A percentile compares a stretch with the other conserved stretches of the same genome.
These are phyloP conservation scores for Debaryomyces subglobosus DNA, from an alignment of 1,139 yeast genomes.

Conservation along the genomic window DNA sequence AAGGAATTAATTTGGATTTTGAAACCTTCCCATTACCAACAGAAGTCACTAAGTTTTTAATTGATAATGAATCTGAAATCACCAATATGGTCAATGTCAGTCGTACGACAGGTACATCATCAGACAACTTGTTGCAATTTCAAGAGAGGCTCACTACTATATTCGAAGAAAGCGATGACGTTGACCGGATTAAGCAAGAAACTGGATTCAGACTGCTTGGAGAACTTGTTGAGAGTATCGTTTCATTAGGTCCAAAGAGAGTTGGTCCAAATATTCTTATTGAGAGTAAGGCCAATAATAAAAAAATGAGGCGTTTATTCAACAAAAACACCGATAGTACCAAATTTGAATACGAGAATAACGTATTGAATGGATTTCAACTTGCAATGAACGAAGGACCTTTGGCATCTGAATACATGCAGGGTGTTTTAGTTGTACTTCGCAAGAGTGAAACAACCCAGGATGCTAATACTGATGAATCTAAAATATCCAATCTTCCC, in stretches of 20 bases:
- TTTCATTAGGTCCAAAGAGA: constrained; percentile 78
- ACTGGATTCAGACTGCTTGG: constrained; percentile 23
- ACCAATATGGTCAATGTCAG: constrained; percentile 23
- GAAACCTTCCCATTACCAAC: constrained; percentile 62
- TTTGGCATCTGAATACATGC: constrained; percentile 81
- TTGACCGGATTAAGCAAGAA: constrained; percentile 12
- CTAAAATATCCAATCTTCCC: constrained; percentile 43
- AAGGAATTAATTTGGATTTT: constrained; percentile 52
- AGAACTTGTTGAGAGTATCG: constrained; percentile 47
- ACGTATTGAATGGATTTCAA: constrained; percentile 82
- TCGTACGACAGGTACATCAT: constrained; percentile 16
- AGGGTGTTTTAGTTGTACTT: constrained; percentile 68
- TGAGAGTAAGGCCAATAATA: constrained; percentile 45
- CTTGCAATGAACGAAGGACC: constrained; percentile 87
- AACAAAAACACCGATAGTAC: constrained; percentile 15
- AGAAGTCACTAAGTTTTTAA: constrained; percentile 52
- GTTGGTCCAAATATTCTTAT: constrained; percentile 76
- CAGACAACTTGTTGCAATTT: constrained; percentile 25
- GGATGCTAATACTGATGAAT: constrained; percentile 36
- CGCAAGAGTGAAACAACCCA: constrained; percentile 27
- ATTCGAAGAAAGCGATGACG: constrained; percentile 25
- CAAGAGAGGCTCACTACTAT: constrained; percentile 32
- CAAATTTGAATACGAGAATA: constrained; percentile 59
- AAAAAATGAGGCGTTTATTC: constrained; percentile 30
- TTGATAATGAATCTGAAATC: constrained; percentile 46